Base-by-base conservation (phyloP, 1,284 basidiomycete species). In the Tilletia setariae region DNA sequence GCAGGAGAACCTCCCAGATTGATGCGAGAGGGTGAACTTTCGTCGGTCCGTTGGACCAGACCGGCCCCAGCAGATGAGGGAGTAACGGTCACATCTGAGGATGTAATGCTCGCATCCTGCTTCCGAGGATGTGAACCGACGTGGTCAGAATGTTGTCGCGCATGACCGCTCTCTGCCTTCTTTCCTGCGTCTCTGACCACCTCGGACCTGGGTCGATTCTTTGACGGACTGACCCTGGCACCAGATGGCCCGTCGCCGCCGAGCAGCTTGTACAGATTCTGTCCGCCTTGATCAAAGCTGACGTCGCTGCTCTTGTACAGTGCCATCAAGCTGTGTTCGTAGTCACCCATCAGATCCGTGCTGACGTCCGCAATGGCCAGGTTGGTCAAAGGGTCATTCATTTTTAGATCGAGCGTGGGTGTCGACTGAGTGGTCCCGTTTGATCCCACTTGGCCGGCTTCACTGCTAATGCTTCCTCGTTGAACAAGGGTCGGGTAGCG, bases 361-460 rank as follows among this genome's bases (percentile, higher is more conserved):
- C 56, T 61, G 56, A 61, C 56, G 32, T 61, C 56, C 30, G 30
- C 23, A 35, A 61, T 61, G 30, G 56, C 56, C 3, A 61, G 56
- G 16, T 61, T 61, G 7, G 56, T 61, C 16, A 61, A 30, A 15
- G 56, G n/a, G 28, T 61, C 56, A 16, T 61, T 25, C 16, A 61
- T 19, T 61, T 30, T 25, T 8, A 61, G 28, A 21, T 40, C 56
- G 7, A 61, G 28, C 2, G 56, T 61, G 15, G 56, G 56, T 4
- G 56, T 61, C 4, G 56, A 61, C 23, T 19, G 13, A 16, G 56
- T 16, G 13, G 56, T 61, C 0, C 32, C 56, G 13, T 16, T 49
- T 16, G 4, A 16, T 40, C 35, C 35, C 3, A 23, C 46, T 6
- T 49, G 19, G 46, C 46, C 21, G 4, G 21, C 46, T 16, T 19